These are phyloP conservation scores for Pseudevernia furfuracea DNA, from an alignment of 495 filamentous ascomycete genomes.

Conservation along the genomic window DNA sequence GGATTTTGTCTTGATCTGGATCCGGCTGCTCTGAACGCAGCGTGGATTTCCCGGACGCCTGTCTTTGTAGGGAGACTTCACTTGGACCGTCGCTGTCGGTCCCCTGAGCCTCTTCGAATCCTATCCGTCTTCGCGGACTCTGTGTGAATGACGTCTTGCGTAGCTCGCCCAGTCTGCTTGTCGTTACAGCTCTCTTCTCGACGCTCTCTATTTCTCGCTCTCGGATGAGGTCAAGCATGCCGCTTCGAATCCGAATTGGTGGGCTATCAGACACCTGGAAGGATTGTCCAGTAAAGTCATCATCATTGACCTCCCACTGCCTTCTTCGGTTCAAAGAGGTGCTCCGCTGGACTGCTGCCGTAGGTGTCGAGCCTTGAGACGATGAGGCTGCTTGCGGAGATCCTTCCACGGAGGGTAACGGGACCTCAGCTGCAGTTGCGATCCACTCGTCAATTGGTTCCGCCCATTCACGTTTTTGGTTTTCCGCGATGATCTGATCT, in stretches of 20 bases:
- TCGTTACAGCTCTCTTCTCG: slow-evolving; percentile 51
- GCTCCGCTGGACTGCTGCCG: slow-evolving; percentile 28
- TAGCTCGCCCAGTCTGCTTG: slow-evolving; percentile 50
- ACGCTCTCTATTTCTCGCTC: slow-evolving; percentile 52
- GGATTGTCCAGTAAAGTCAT: slow-evolving; percentile 57
- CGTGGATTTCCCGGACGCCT: background rate
- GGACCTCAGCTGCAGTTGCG: slow-evolving; percentile 32
- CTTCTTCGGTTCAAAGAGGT: slow-evolving; percentile 42
- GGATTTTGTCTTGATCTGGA: slow-evolving; percentile 29
- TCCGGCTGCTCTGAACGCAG: slow-evolving; percentile 17
- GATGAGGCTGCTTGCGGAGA: slow-evolving; percentile 31
- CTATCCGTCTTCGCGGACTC: slow-evolving; percentile 28
- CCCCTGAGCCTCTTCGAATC: slow-evolving; percentile 15
- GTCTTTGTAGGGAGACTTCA: background rate
- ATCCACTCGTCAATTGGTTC: slow-evolving; percentile 27
- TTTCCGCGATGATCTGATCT: slow-evolving; percentile 16
- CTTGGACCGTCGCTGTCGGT: slow-evolving; percentile 14
- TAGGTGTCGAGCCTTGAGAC: slow-evolving; percentile 33
- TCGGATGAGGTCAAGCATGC: slow-evolving; percentile 48
- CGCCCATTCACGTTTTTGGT: slow-evolving; percentile 15
- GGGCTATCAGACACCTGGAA: slow-evolving; percentile 56
- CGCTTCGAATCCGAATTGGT: slow-evolving; percentile 38
- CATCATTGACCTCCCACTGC: slow-evolving; percentile 48
- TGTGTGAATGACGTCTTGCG: slow-evolving; percentile 44
- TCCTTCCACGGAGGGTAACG: slow-evolving; percentile 41